Base-by-base conservation (phyloP, 805 yeast species). In the Lachancea lanzarotensis region DNA sequence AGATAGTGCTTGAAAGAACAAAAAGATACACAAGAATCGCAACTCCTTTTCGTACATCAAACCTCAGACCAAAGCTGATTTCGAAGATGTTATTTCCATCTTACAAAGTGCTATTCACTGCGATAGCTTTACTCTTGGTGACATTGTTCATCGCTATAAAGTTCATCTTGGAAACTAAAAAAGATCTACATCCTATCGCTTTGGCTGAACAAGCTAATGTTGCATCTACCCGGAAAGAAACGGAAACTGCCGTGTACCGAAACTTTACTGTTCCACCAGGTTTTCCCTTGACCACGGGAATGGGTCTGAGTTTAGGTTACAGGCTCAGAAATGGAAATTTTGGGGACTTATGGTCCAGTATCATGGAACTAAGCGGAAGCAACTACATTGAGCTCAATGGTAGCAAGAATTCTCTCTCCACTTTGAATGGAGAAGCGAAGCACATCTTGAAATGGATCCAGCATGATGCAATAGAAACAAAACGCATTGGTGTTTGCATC, bases 191-290 rank as follows among this genome's bases (percentile, higher is more conserved):
- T 44, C 77, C 75, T 38, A 63, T 77, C 29, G 82, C 82, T 11
- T 64, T 82, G 27, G 60, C 66, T 31, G 74, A 78, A 52, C 96
- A 89, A 62, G 75, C 95, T 1, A 71, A 79, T 17, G 64, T 82
- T 29, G 76, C 83, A 2, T 66, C 80, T 5, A 81, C 86, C 1
- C 70, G 95, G n/a, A 69, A 73, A 35, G 69, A 71, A 4, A 71
- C 75, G 40, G 95, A 89, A 60, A 76, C 90, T 13, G 90, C 95
- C 0, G 69, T 84, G 10, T 81, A 84, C 62, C 74, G 93, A 50
- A 82, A 88, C 41, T 78, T 79, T 38, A 79, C 83, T 52, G 78
- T 84, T 27, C 93, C 90, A 18, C 80, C 78, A 57, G 85, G 87
- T 4, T 60, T 76, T 47, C 82, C 85, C 0, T 69, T 89, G 45